These are phyloP conservation scores for Phaeosphaeria sp. DNA, from an alignment of 2,329 filamentous ascomycete species.

Conservation along the genomic window DNA sequence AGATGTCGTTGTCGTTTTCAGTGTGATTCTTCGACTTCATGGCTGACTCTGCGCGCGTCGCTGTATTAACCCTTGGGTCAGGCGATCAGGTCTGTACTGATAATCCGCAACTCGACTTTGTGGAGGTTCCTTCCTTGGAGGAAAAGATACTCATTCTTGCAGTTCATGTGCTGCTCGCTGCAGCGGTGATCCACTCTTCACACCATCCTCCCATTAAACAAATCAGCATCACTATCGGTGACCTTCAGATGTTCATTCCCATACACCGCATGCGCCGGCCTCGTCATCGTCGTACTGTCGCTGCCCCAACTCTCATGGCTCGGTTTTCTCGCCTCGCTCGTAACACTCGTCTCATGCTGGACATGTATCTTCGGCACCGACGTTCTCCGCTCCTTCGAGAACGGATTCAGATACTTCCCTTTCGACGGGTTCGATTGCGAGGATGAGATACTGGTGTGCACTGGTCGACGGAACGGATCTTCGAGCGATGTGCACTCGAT, in stretches of 20 bases:
- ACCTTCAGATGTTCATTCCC: constrained; percentile 12
- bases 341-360: constrained; percentile 27
- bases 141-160: background rate
- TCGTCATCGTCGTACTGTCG: constrained; percentile 22
- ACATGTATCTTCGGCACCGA: constrained; percentile 32
- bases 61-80: too few relatives aligned
- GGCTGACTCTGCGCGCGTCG: too few relatives aligned
- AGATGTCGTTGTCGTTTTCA: too few relatives aligned
- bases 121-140: background rate
- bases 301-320: constrained; percentile 30
- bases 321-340: constrained; percentile 22
- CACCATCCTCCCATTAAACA: constrained; percentile 26
- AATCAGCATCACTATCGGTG: constrained; percentile 20
- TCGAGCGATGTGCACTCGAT: constrained; percentile 25
- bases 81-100: too few relatives aligned
- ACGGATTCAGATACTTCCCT: constrained; percentile 20
- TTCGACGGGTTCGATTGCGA: constrained; percentile 11
- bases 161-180: background rate
- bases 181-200: constrained; percentile 7
- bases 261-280: constrained; percentile 23
- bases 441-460: constrained; percentile 12
- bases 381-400: constrained; percentile 11
- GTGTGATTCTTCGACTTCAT: too few relatives aligned
- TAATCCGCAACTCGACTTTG: background rate
- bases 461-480: constrained; percentile 1